phyloP scores from a whole-genome alignment of 2,329 filamentous ascomycete species.

The Colletotrichum sojae region DNA sequence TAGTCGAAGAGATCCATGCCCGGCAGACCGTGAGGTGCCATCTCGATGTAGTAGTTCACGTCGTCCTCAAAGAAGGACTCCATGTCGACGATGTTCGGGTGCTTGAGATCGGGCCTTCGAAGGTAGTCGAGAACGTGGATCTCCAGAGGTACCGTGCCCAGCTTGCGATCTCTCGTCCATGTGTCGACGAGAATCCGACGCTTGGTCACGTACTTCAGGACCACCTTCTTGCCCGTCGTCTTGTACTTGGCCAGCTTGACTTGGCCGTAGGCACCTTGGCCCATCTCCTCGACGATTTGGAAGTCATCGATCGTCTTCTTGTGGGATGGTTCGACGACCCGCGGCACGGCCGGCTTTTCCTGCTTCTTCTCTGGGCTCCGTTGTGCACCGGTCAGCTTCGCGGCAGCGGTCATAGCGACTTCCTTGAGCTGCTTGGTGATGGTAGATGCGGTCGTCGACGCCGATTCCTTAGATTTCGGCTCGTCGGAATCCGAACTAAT shows the following conservation, averaged over 20 bases:
- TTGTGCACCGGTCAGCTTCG: constrained; percentile 63
- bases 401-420: constrained; percentile 68
- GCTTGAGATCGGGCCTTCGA: constrained; percentile 77
- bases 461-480: constrained; percentile 53
- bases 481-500: constrained; percentile 69
- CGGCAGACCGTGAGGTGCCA: constrained; percentile 93
- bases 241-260: constrained; percentile 95
- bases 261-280: constrained; percentile 96
- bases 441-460: constrained; percentile 58
- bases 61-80: constrained; percentile 83
- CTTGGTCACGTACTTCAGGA: constrained; percentile 98
- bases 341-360: constrained; percentile 52
- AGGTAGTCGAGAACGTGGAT: constrained; percentile 98
- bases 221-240: constrained; percentile 84
- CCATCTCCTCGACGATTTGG: constrained; percentile 96
- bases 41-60: constrained; percentile 98
- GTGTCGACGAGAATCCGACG: constrained; percentile 96
- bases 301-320: constrained; percentile 95
- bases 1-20: constrained; percentile 99
- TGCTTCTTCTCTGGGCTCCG: constrained; percentile 51
- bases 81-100: constrained; percentile 82
- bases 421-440: constrained; percentile 71
- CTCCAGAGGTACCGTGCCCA: constrained; percentile 95
- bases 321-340: constrained; percentile 52
- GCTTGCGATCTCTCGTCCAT: constrained; percentile 92